phyloP scores from a whole-genome alignment of 306 rosid genomes.

The Spatholobus suberectus region DNA sequence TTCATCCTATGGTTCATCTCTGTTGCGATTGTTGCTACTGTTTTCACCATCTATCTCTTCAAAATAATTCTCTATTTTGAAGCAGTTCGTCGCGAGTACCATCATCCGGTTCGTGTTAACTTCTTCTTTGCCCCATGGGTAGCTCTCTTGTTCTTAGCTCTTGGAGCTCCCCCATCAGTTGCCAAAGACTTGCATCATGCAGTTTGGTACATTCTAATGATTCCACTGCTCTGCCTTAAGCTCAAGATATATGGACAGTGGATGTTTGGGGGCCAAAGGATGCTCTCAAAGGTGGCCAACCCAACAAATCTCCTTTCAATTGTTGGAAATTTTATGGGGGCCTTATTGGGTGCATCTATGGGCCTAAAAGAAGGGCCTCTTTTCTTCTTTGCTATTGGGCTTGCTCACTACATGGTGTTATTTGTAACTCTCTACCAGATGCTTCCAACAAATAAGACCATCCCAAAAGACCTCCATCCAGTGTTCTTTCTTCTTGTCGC shows the following conservation, averaged over 20 bases:
- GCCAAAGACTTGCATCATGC: constrained; percentile 51
- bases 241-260: constrained; percentile 90
- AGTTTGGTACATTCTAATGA: constrained; percentile 81
- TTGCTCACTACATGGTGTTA: constrained; percentile 72
- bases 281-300: constrained; percentile 84
- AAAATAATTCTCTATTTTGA: constrained; percentile 72
- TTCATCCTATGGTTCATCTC: constrained; percentile 69
- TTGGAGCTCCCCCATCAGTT: constrained; percentile 74
- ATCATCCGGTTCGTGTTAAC: constrained; percentile 77
- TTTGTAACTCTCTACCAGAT: constrained; percentile 88
- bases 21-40: constrained; percentile 46
- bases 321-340: constrained; percentile 85
- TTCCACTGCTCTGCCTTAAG: constrained; percentile 71
- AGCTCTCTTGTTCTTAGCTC: constrained; percentile 68
- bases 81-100: constrained; percentile 85
- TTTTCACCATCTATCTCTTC: constrained; percentile 58
- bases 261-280: constrained; percentile 76
- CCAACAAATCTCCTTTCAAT: constrained; percentile 75
- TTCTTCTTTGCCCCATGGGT: constrained; percentile 88
- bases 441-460: constrained; percentile 72
- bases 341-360: constrained; percentile 77
- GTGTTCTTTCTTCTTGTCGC: constrained; percentile 87
- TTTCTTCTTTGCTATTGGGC: constrained; percentile 82
- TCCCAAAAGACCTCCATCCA: constrained; percentile 85
- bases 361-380: constrained; percentile 83